A percentile compares a stretch with the other conserved stretches of the same genome.
Evolutionary conservation across 176 grass and related monocot species (phyloP).

Genomic region (Zizania latifolia): DNA sequence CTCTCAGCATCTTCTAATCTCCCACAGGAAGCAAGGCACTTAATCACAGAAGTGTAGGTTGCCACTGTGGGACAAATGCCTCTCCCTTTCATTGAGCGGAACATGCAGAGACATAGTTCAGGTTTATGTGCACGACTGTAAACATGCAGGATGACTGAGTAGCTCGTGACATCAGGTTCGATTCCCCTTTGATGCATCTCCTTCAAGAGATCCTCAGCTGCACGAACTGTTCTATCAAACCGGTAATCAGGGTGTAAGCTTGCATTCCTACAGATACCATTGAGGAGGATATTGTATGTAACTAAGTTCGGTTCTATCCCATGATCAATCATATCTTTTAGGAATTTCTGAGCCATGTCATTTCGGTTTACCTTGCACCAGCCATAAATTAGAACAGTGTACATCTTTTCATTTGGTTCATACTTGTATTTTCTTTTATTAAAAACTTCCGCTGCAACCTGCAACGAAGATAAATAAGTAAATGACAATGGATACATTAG

Average conservation of each 20-base stretch:
- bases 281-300: conserved; percentile 87
- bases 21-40: conserved; percentile 87
- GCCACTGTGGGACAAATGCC: conserved; percentile 75
- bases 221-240: conserved; percentile 80
- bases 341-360: conserved; percentile 66
- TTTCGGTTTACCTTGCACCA: conserved; percentile 78
- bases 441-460: conserved; percentile 87
- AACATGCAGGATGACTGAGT: conserved; percentile 92
- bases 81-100: conserved; percentile 67
- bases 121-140: conserved; percentile 90
- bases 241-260: conserved; percentile 83
- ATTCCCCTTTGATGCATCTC: conserved; percentile 69
- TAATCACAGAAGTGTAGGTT: conserved; percentile 88
- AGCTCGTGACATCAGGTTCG: conserved; percentile 81
- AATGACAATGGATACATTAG: not conserved
- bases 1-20: conserved; percentile 63
- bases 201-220: conserved; percentile 64
- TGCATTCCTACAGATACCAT: conserved; percentile 81
- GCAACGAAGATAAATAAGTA: conserved; percentile 4
- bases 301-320: conserved; percentile 87
- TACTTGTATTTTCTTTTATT: conserved; percentile 97
- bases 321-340: conserved; percentile 70
- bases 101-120: conserved; percentile 72
- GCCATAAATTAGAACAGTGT: conserved; percentile 76
- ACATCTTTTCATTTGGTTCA: conserved; percentile 70